Conservation (phyloP, 441 rosid species). For the Mallotus japonicus region DNA sequence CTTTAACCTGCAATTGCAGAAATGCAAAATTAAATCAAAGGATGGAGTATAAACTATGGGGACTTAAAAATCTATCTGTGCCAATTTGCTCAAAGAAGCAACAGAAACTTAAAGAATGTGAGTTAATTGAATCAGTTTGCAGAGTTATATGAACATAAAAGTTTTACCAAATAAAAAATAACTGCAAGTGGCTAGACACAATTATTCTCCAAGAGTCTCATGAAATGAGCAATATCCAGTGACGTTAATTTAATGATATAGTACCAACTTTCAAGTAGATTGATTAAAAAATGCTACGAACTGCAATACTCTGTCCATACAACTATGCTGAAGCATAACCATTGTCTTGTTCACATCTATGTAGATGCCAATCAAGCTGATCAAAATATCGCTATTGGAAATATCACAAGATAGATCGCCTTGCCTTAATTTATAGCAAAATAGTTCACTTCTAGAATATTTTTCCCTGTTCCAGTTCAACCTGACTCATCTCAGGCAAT, state of each 20-base stretch:
- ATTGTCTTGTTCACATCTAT: not conserved
- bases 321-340: not conserved
- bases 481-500: conserved; percentile 7
- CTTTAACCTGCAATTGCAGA: conserved; percentile 62
- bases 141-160: not conserved
- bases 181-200: not conserved
- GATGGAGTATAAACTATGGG: not conserved
- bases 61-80: not conserved
- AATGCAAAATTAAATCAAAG: conserved; percentile 10
- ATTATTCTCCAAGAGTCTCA: conserved; percentile 3
- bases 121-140: not conserved
- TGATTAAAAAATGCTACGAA: not conserved
- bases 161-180: not conserved
- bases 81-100: conserved; percentile 8
- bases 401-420: conserved; percentile 3
- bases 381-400: not conserved
- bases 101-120: conserved; percentile 5
- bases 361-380: not conserved
- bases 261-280: not conserved
- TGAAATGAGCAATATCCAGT: not conserved
- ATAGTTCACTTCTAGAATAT: not conserved
- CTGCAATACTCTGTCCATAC: not conserved
- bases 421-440: not conserved
- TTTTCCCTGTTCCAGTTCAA: not conserved
- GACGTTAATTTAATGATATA: not conserved